Evolutionary conservation across 768 basidiomycete species (phyloP), one percentile per base, ranked within the genome.

Genomic region (Calocybe cyanea): DNA sequence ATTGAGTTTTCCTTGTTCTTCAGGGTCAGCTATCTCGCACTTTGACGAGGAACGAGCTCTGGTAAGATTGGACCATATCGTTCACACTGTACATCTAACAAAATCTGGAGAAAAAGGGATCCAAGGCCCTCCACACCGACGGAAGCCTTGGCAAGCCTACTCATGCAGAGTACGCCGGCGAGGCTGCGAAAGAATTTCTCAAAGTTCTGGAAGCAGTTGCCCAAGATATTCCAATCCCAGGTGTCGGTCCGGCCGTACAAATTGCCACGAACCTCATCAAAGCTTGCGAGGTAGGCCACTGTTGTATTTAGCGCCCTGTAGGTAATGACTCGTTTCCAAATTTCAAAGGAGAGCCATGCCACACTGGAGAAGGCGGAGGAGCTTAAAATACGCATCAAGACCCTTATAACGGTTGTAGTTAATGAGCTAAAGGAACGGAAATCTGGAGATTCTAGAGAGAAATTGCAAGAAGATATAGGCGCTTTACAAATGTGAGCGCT

Each of bases 211-310:
- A 19, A 5, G 33, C 34, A 10, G 48, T 49, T 19, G 48, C 48
- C 1, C 15, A 39, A 15, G 15, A 24, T 4, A 32, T 49, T 11
- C 48, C 48, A 28, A 15, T 49, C 19, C 43, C 43, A 4, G 43
- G 42, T n/a, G 24, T 45, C 19, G 33, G 43, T 24, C 32, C 17
- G n/a, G 48, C 43, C n/a, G 43, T 41, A 0, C 32, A 40, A 24
- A 24, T 41, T 9, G 43, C 43, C 13, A 17, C 38, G 1, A 32
- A 20, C 19, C 33, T 45, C 17, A 49, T 49, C 21, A 31, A 49
- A 39, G 46, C 46, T 7, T 51, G 50, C 4, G 50, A 51, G 17
- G 46, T 51, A 33, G 38, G 38, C 30, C 31, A n/a, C n/a, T n/a
- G n/a, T n/a, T n/a, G n/a, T n/a, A n/a, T n/a, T n/a, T n/a, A n/a